Base-by-base conservation (phyloP, 148 eudicot genomes). In the Vaccinium vitisidaea region DNA sequence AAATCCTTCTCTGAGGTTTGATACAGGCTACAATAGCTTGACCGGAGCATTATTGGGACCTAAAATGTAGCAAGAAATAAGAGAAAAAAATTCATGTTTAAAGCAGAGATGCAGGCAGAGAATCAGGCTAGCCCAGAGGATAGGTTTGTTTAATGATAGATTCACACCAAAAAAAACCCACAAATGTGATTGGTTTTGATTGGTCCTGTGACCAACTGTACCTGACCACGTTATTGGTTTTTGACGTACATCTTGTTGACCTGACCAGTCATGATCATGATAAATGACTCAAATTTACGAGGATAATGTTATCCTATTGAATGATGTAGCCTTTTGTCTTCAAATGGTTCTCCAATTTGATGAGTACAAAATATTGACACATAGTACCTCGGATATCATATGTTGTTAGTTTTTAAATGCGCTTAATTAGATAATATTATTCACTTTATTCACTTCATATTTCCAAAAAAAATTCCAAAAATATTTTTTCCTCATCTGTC, bases 1-100 rank as follows among this genome's bases (percentile, higher is more conserved):
- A 96, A 93, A 86, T 96, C 99, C 89, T 96, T 96, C 88, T 96
- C 99, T 59, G 98, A 94, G 83, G 92, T 94, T 81, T 93, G 94
- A 86, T 86, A 92, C 75, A 96, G 80, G 8, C 94, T 92, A 81
- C 98, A 96, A 78, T 96, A 96, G 83, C 98, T 93, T 27, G 99
- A 96, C 39, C 99, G 93, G 67, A 96, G 97, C 99, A 96, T 96
- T 84, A 94, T 94, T 18, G 99, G 99, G 53, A 96, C 99, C 98
- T 96, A 81, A 83, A 76, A 88, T 43, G 94, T 90, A 21, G 48
- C 23, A 61, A 27, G 58, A 69, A 27, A 32, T 11, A 86, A 39
- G 13, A 43, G 48, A 46, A 58, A 27, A 78, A 43, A n/a, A 53
- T 23, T 65, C 5, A 25, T 25, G 23, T 65, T 14, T 43, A 65